A percentile compares a stretch with the other conserved stretches of the same genome.
phyloP scores from a whole-genome alignment of 495 filamentous ascomycete genomes.

The Trichoderma reesei region DNA sequence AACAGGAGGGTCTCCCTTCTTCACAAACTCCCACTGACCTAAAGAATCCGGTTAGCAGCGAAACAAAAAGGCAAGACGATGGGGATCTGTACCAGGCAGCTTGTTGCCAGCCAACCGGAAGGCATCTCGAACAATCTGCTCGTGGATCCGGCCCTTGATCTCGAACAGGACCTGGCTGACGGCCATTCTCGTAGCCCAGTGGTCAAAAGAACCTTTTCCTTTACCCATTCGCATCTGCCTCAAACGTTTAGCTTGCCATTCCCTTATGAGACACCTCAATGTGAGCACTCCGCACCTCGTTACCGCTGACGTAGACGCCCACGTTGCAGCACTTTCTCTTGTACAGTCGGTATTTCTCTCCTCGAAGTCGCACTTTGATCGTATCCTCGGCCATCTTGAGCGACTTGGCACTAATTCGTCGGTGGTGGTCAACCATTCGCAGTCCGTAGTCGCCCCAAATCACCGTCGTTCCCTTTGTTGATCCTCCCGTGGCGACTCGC shows the following conservation, averaged over 20 bases:
- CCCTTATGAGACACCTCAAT: background rate
- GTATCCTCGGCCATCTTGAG: slow-evolving; percentile 85
- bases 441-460: slow-evolving; percentile 94
- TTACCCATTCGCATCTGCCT: slow-evolving; percentile 84
- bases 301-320: slow-evolving; percentile 89
- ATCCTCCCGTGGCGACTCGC: slow-evolving; percentile 82
- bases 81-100: slow-evolving; percentile 62
- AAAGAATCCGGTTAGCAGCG: slow-evolving; percentile 13
- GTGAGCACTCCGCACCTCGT: slow-evolving; percentile 52
- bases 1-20: slow-evolving; percentile 80
- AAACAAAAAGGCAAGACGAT: background rate
- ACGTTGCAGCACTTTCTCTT: slow-evolving; percentile 84
- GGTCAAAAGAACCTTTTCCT: slow-evolving; percentile 94
- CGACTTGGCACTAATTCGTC: slow-evolving; percentile 76
- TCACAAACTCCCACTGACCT: slow-evolving; percentile 92
- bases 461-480: slow-evolving; percentile 84
- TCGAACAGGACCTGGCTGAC: slow-evolving; percentile 88
- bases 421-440: slow-evolving; percentile 87
- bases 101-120: slow-evolving; percentile 92
- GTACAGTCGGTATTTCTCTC: slow-evolving; percentile 86
- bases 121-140: slow-evolving; percentile 88
- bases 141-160: slow-evolving; percentile 82
- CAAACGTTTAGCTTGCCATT: slow-evolving; percentile 11
- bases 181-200: slow-evolving; percentile 82
- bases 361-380: slow-evolving; percentile 77